Evolutionary conservation across 73 alveolate species (phyloP).

Genomic region (Blepharisma japonicum): DNA sequence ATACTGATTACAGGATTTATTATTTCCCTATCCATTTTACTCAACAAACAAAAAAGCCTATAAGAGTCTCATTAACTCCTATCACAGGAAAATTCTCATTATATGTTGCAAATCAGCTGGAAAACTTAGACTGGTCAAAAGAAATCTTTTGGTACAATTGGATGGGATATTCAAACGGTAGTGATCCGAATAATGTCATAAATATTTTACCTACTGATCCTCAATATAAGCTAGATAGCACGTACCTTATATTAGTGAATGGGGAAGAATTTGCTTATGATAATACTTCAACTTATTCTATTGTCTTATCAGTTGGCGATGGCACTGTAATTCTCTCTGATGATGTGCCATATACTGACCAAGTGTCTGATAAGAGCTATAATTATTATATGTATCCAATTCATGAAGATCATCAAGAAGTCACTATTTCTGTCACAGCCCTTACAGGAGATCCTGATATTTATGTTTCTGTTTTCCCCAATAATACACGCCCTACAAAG

Average conservation of each 20-base stretch:
- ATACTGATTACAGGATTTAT: conserved; percentile 10
- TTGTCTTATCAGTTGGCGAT: conserved; percentile 1
- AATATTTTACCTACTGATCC: conserved; percentile 3
- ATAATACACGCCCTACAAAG: conserved; percentile 16
- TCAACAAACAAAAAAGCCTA: background rate
- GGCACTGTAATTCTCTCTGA: background rate
- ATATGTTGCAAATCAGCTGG: conserved; percentile 21
- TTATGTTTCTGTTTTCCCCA: background rate
- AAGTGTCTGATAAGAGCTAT: background rate
- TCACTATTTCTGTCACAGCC: conserved; percentile 29
- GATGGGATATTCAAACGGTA: background rate
- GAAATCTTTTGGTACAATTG: conserved; percentile 30
- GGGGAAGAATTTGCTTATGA: conserved; percentile 8
- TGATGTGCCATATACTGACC: conserved; percentile 24
- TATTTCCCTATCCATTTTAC: conserved; percentile 11
- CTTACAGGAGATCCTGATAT: conserved; percentile 34
- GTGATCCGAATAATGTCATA: background rate
- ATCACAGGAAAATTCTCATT: conserved; percentile 8
- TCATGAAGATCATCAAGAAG: conserved; percentile 18
- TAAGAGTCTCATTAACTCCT: conserved; percentile 23
- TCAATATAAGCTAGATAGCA: conserved; percentile 12
- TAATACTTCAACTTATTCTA: conserved; percentile 1
- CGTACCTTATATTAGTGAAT: background rate
- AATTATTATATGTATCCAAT: conserved; percentile 6
- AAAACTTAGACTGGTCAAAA: conserved; percentile 11